Evolutionary conservation across 371 early-diverging fungal genomes (phyloP).

Genomic region (Apophysomyces elegans): DNA sequence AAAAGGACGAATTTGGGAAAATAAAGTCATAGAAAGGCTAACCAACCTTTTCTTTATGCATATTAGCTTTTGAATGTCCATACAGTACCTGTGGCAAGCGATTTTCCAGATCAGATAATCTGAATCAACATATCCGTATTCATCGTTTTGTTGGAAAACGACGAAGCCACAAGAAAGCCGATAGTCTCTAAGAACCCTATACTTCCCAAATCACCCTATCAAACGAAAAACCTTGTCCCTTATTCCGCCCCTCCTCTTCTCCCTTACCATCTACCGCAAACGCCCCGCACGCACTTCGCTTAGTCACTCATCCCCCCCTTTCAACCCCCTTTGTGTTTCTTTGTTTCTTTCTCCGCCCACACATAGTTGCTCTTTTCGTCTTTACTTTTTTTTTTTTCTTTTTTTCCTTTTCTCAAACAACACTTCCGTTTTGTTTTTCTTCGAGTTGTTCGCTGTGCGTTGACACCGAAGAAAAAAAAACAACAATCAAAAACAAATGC

Average conservation of each 20-base stretch:
- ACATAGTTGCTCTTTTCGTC: no score
- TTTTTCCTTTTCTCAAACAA: background rate
- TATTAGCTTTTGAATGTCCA: constrained; percentile 48
- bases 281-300: no score
- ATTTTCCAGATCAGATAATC: constrained; percentile 76
- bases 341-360: no score
- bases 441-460: constrained; percentile 7
- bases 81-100: constrained; percentile 64
- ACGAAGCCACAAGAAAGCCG: background rate
- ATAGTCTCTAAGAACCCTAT: background rate
- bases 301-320: no score
- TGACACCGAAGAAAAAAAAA: background rate
- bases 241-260: no score
- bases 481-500: background rate
- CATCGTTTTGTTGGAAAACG: constrained; percentile 12
- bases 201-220: no score
- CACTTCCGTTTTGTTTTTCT: background rate
- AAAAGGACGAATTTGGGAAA: no score
- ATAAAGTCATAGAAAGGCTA: background rate
- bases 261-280: no score
- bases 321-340: no score
- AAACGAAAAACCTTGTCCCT: no score
- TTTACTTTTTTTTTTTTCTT: background rate
- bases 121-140: constrained; percentile 57
- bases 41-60: background rate